Evolutionary conservation across 352 stramenopile genomes (phyloP).

Genomic region (Paralagenidium karlingii): DNA sequence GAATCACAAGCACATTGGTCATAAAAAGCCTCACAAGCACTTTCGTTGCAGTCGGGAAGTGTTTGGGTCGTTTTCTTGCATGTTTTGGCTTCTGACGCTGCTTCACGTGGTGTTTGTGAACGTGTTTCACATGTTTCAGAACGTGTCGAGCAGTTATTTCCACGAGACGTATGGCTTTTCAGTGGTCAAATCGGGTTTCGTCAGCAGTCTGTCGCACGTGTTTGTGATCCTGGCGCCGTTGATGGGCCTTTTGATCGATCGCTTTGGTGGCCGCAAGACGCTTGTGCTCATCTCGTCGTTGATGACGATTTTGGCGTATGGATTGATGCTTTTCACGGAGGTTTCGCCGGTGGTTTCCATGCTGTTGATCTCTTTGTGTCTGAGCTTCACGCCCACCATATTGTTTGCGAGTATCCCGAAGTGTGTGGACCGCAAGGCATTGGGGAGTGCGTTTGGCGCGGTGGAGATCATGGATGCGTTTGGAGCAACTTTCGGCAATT

Average conservation of each 20-base stretch:
- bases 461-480: constrained; percentile 80
- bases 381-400: constrained; percentile 81
- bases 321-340: constrained; percentile 76
- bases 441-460: constrained; percentile 79
- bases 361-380: constrained; percentile 75
- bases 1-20: constrained; percentile 7
- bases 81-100: constrained; percentile 79
- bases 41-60: constrained; percentile 8
- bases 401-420: constrained; percentile 79
- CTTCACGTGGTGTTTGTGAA: constrained; percentile 85
- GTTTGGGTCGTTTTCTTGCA: constrained; percentile 45
- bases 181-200: constrained; percentile 70
- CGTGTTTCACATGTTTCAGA: constrained; percentile 88
- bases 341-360: constrained; percentile 71
- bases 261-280: constrained; percentile 77
- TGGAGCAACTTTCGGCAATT: constrained; percentile 65
- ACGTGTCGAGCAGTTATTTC: constrained; percentile 81
- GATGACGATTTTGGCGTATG: constrained; percentile 66
- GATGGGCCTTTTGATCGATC: constrained; percentile 80
- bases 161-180: constrained; percentile 78
- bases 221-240: constrained; percentile 82
- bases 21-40: constrained; percentile 11
- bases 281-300: constrained; percentile 58
- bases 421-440: constrained; percentile 55
- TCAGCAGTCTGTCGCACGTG: constrained; percentile 65